Evolutionary conservation across 345 rosid species (phyloP).

Genomic region (Populus deltoides): DNA sequence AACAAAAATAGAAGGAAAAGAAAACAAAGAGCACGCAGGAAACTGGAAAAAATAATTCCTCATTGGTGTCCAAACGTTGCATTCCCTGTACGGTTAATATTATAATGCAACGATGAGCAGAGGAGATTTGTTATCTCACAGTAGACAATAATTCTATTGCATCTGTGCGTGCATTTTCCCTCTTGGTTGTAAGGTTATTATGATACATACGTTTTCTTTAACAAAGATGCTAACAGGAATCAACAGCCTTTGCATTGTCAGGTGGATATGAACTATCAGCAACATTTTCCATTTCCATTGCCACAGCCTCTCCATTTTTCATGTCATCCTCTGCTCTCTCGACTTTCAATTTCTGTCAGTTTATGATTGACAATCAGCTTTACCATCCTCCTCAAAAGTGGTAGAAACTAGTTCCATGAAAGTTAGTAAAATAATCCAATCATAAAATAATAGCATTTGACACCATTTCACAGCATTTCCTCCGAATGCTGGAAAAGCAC

Average conservation of each 20-base stretch:
- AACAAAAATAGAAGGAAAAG: too few relatives aligned
- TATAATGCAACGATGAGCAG: too few relatives aligned
- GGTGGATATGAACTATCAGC: constrained; percentile 21
- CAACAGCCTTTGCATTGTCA: constrained; percentile 15
- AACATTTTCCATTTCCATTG: constrained; percentile 28
- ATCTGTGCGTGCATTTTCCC: too few relatives aligned
- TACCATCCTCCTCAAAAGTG: too few relatives aligned
- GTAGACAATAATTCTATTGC: too few relatives aligned
- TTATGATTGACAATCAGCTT: background rate
- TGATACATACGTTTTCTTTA: background rate
- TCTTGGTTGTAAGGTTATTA: background rate
- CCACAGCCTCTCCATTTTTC: constrained; percentile 17
- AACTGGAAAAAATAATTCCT: too few relatives aligned
- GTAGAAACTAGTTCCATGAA: background rate
- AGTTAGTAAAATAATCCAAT: background rate
- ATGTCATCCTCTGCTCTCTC: constrained; percentile 26
- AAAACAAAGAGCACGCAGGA: too few relatives aligned
- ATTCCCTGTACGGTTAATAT: too few relatives aligned
- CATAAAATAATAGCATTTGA: background rate
- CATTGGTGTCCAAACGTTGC: too few relatives aligned
- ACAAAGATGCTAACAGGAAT: constrained; percentile 10
- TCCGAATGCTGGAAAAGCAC: background rate
- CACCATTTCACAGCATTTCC: background rate
- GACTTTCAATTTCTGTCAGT: constrained; percentile 44
- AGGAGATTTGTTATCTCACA: too few relatives aligned